These are phyloP conservation scores for Pseudonectria foliicola DNA, from an alignment of 2,329 filamentous ascomycete species.

Conservation along the genomic window DNA sequence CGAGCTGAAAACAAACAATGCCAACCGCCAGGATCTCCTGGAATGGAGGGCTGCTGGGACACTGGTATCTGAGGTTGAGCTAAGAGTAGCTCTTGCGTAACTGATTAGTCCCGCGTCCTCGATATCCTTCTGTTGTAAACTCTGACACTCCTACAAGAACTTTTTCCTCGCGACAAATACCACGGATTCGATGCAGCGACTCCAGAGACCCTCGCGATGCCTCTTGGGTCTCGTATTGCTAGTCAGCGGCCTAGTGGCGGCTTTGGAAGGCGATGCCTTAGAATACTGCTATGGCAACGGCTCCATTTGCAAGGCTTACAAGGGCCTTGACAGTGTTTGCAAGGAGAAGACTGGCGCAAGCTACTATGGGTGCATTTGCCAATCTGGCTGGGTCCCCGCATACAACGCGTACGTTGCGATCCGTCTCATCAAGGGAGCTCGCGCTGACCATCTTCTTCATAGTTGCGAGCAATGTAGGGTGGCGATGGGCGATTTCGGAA, in stretches of 20 bases:
- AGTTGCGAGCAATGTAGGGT: not conserved
- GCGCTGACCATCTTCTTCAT: not conserved
- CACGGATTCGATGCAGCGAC: too few relatives aligned
- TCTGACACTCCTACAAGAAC: too few relatives aligned
- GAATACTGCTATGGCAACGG: constrained; percentile 11
- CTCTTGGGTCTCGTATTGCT: constrained; percentile 5
- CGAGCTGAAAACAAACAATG: too few relatives aligned
- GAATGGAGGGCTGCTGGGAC: too few relatives aligned
- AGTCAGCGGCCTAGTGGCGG: not conserved
- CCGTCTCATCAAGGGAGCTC: not conserved
- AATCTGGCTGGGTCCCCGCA: constrained; percentile 9
- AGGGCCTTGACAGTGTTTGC: constrained; percentile 6
- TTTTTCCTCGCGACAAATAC: too few relatives aligned
- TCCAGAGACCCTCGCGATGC: not conserved
- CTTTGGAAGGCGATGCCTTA: constrained; percentile 5
- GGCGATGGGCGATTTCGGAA: not conserved
- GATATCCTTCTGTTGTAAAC: too few relatives aligned
- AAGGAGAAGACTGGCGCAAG: constrained; percentile 6
- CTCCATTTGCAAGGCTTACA: constrained; percentile 10
- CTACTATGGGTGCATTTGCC: constrained; percentile 9
- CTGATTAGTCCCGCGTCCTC: too few relatives aligned
- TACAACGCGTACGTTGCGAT: constrained; percentile 6
- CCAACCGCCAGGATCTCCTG: too few relatives aligned
- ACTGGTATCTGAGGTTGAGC: too few relatives aligned
- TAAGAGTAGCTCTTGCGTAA: too few relatives aligned